Base-by-base conservation (phyloP, 169 alveolate genomes). In the Fabrea salina region DNA sequence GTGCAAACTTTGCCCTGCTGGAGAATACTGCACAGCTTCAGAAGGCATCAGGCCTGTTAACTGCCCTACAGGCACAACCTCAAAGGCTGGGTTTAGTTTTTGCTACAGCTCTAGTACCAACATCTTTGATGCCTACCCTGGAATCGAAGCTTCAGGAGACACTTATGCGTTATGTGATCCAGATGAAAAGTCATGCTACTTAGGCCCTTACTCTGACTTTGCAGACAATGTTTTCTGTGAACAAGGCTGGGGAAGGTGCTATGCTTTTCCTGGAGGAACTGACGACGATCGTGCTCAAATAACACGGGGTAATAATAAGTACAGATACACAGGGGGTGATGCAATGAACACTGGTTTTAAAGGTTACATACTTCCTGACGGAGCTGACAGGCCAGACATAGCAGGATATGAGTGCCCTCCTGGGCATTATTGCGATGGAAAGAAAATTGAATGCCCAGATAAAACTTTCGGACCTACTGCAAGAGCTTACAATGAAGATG, bases 381-480 rank as follows among this genome's bases (percentile, higher is more conserved):
- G 19, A 19, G 79, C 78, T 32, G 49, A 44, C 5, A 67, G 82
- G 27, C 72, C 68, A 5, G 68, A 44, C 41, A 22, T 30, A 27
- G 19, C 39, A 16, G 79, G 68, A 7, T 44, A n/a, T 32, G 78
- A 44, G n/a, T 76, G 83, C 39, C 25, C 22, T 6, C 71, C 56
- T 35, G 83, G 83, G 0, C 4, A 50, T 41, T 68, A 68, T 58
- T 76, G 83, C 39, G n/a, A n/a, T 67, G 25, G 30, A 22, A 4
- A 67, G 22, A 75, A 53, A 39, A 67, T 53, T 2, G 2, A 30
- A 61, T 57, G 83, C 27, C 88, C 90, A 4, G 79, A 78, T 13
- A 93, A 93, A 35, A 76, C 70, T 6, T 87, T 58, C 84, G 84
- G 88, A 41, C 89, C 86, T 35, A n/a, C 25, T 37, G 54, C 44